A percentile compares a stretch with the other conserved stretches of the same genome.
phyloP scores from a whole-genome alignment of 2,329 filamentous ascomycete species.

The Plectosphaerella sp. region DNA sequence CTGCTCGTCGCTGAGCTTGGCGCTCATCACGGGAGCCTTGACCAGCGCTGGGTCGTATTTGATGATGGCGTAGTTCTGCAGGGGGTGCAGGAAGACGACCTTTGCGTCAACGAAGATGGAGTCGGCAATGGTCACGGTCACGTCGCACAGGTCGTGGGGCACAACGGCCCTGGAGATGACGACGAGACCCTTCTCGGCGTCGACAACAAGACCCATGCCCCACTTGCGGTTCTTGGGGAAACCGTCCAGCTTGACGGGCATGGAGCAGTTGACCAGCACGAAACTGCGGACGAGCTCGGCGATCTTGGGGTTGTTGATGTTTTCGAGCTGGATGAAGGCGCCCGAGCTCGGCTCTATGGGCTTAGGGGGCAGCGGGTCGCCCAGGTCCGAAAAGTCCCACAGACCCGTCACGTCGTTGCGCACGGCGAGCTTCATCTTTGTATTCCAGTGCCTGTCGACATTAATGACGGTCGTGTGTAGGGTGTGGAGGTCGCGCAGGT shows the following conservation, averaged over 20 bases:
- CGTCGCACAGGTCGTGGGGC: slow-evolving; percentile 94
- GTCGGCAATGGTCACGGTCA: slow-evolving; percentile 92
- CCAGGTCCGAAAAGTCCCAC: slow-evolving; percentile 91
- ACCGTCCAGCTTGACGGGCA: slow-evolving; percentile 96
- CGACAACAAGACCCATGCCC: slow-evolving; percentile 95
- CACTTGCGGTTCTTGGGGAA: slow-evolving; percentile 93
- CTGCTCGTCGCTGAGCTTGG: slow-evolving; percentile 72
- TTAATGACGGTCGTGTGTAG: slow-evolving; percentile 89
- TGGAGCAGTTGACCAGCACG: slow-evolving; percentile 84
- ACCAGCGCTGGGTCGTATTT: slow-evolving; percentile 92
- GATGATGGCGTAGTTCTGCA: slow-evolving; percentile 95
- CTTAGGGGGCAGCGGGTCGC: slow-evolving; percentile 71
- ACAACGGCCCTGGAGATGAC: slow-evolving; percentile 92
- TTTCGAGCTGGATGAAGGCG: slow-evolving; percentile 87
- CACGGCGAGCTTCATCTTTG: slow-evolving; percentile 88
- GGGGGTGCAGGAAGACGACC: slow-evolving; percentile 90
- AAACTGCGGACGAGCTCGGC: slow-evolving; percentile 93
- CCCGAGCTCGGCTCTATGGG: slow-evolving; percentile 71
- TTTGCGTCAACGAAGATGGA: slow-evolving; percentile 93
- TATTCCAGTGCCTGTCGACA: slow-evolving; percentile 92
- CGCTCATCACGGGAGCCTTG: slow-evolving; percentile 88
- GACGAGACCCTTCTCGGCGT: slow-evolving; percentile 92
- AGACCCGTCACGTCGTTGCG: slow-evolving; percentile 86
- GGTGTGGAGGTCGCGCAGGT: slow-evolving; percentile 90
- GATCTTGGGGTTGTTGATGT: slow-evolving; percentile 83